Base-by-base conservation (phyloP, 768 basidiomycete genomes). In the Boletus bicolor region DNA sequence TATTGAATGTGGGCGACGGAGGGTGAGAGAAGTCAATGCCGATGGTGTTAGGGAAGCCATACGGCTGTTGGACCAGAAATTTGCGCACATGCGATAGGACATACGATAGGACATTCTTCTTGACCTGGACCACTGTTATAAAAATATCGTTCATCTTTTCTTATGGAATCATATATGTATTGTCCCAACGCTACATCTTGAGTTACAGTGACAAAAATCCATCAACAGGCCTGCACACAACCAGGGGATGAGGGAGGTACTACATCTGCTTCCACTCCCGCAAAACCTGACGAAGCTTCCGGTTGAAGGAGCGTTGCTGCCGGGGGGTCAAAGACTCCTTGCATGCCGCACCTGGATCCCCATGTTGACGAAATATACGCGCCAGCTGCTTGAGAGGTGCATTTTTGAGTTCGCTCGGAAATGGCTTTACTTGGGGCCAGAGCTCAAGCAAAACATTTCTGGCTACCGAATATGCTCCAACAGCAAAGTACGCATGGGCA, bases 31-130 rank as follows among this genome's bases (percentile, higher is more conserved):
- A 66, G 91, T 93, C 14, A 82, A 82, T 57, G 75, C 83, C 17
- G 86, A 87, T 54, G 87, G 83, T 17, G 87, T 93, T 30, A 81
- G 76, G 49, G 87, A 91, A 59, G 91, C 90, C 7, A 71, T 93
- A 24, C 83, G 85, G 55, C 68, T 93, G 26, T 76, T 93, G 37
- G 90, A 93, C 65, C 73, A 81, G 43, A 86, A 81, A 61, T 82
- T 81, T 69, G 72, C 77, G 55, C 75, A 74, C 49, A 68, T 63
- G 44, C 69, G 28, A 28, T 28, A 68, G 52, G 55, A 74, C 49
- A 68, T 63, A 41, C 68, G 28, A 28, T 28, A 68, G 54, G 55
- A 52, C 37, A 5, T 35, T 54, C 2, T 44, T 24, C 5, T 48
- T 26, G 17, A 35, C 35, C 21, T 19, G 44, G 34, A 54, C 48